phyloP scores from a whole-genome alignment of 345 rosid genomes.

The Lepidium aucheri region DNA sequence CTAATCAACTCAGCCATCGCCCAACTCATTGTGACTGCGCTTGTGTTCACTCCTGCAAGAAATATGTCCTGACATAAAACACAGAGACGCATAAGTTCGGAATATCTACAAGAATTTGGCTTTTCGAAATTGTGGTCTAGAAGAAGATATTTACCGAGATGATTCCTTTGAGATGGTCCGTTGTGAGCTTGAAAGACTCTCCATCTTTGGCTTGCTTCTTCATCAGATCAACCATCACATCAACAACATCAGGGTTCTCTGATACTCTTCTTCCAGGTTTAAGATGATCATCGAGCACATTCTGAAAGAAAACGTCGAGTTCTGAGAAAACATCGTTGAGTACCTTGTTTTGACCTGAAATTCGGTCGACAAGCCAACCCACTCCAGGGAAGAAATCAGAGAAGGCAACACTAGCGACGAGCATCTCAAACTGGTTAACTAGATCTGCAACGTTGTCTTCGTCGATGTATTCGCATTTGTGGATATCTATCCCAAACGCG shows the following conservation, averaged over 20 bases:
- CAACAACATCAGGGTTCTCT: constrained; percentile 28
- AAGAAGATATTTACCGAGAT: constrained; percentile 16
- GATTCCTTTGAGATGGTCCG: constrained; percentile 23
- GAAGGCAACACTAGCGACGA: constrained; percentile 21
- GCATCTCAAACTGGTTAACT: constrained; percentile 26
- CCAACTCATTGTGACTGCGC: constrained; percentile 50
- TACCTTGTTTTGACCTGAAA: constrained; percentile 23
- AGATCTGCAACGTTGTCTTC: constrained; percentile 15
- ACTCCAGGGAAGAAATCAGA: constrained; percentile 37
- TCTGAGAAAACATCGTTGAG: constrained; percentile 27
- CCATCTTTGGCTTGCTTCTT: constrained; percentile 14
- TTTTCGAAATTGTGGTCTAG: not conserved
- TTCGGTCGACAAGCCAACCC: constrained; percentile 33
- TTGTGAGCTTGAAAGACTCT: constrained; percentile 12
- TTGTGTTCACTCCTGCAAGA: constrained; percentile 55
- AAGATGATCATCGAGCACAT: constrained; percentile 38
- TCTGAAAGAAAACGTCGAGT: constrained; percentile 34
- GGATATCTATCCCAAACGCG: constrained; percentile 35
- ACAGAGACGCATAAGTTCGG: not conserved
- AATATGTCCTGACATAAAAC: constrained; percentile 39
- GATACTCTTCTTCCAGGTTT: constrained; percentile 15
- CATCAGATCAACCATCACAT: constrained; percentile 19
- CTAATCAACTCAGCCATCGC: constrained; percentile 57
- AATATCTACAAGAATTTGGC: not conserved
- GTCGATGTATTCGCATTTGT: constrained; percentile 2